Evolutionary conservation across 345 rosid genomes (phyloP).

Genomic region (Nasturtium officinale): DNA sequence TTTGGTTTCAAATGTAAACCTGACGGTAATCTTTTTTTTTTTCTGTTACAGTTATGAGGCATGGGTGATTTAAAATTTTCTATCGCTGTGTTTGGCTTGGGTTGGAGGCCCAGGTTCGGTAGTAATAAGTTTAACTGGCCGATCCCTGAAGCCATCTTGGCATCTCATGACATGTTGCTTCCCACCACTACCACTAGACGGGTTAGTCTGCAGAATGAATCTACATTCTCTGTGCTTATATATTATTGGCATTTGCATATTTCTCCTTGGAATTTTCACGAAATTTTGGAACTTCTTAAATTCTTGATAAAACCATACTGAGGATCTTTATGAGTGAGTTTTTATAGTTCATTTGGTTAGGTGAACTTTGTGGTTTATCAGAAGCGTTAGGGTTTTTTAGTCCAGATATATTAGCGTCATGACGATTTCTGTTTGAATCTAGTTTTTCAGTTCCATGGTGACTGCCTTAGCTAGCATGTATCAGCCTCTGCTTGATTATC

Average conservation of each 20-base stretch:
- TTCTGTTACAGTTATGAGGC: slow-evolving; percentile 84
- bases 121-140: slow-evolving; percentile 85
- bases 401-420: not conserved
- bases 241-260: not conserved
- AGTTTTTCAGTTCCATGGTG: not conserved
- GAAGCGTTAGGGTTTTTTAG: slow-evolving; percentile 6
- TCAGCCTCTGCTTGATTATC: slow-evolving; percentile 16
- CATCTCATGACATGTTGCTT: slow-evolving; percentile 91
- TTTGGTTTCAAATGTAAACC: slow-evolving; percentile 27
- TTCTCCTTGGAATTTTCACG: not conserved
- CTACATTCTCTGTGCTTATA: not conserved
- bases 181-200: slow-evolving; percentile 83
- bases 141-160: slow-evolving; percentile 79
- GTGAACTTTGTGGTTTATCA: not conserved
- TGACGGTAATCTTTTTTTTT: slow-evolving; percentile 6
- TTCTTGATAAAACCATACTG: not conserved
- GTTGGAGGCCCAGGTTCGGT: slow-evolving; percentile 99
- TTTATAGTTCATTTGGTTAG: not conserved
- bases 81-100: slow-evolving; percentile 93
- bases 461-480: slow-evolving; percentile 24
- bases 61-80: slow-evolving; percentile 95
- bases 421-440: not conserved
- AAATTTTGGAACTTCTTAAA: not conserved
- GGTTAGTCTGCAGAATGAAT: slow-evolving; percentile 55
- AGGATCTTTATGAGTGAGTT: slow-evolving; percentile 1